Base-by-base conservation (phyloP, 768 basidiomycete genomes). In the Tricholoma hemisulphureum region DNA sequence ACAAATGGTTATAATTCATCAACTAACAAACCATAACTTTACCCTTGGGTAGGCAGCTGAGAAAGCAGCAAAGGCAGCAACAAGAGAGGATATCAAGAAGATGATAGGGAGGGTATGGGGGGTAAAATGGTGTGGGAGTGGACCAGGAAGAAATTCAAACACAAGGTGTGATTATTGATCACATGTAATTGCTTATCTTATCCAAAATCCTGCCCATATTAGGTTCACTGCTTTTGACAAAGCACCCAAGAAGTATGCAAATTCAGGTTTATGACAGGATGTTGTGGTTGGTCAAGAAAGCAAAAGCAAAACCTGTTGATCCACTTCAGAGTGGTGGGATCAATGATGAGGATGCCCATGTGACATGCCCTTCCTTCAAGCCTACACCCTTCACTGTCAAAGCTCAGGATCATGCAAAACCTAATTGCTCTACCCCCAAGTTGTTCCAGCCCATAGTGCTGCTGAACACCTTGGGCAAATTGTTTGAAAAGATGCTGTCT, bases 341-440 rank as follows among this genome's bases (percentile, higher is more conserved):
- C n/a, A 51, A 59, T 29, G 61, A 65, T 39, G 62, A 67, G 4
- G 64, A 63, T 57, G 54, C 55, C n/a, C 24, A 55, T 18, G 41
- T 56, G 50, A 43, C 50, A 28, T 54, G 59, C 9, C 65, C 65
- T 20, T 7, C 45, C 45, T 48, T 48, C 45, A n/a, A 48, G 45
- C 45, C 45, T 6, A 2, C 20, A 23, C 45, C 45, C 7, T 48
- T 20, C 18, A 21, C 21, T 48, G n/a, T n/a, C n/a, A n/a, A n/a
- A n/a, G n/a, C n/a, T n/a, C n/a, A n/a, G n/a, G n/a, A n/a, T n/a
- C n/a, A n/a, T n/a, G n/a, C n/a, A n/a, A n/a, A n/a, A n/a, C n/a
- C n/a, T n/a, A n/a, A n/a, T n/a, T n/a, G n/a, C n/a, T n/a, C n/a
- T n/a, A n/a, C n/a, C n/a, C n/a, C n/a, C n/a, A n/a, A n/a, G n/a